A percentile compares a stretch with the other conserved stretches of the same genome.
phyloP scores from a whole-genome alignment of 176 grass and related monocot species.

The Bolboschoenus planiculmis region DNA sequence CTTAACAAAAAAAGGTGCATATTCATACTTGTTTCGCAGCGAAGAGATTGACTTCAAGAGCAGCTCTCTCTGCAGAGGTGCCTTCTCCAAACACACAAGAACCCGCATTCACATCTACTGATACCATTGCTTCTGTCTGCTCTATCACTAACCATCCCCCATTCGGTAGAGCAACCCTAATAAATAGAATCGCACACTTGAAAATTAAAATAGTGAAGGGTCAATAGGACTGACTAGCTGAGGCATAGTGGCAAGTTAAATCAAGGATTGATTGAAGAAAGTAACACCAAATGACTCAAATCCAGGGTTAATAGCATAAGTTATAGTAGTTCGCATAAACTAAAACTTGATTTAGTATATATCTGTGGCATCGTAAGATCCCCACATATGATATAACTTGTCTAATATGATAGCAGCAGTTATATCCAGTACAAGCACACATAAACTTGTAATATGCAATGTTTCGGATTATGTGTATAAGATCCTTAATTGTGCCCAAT shows the following conservation, averaged over 20 bases:
- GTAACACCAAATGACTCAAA: neutral
- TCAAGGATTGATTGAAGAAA: neutral
- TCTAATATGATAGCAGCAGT: neutral
- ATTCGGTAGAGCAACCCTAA: constrained; percentile 67
- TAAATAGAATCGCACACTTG: constrained; percentile 24
- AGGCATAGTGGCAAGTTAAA: neutral
- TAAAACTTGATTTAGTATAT: neutral
- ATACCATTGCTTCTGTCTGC: constrained; percentile 92
- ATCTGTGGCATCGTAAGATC: neutral
- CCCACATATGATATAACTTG: neutral
- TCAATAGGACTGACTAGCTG: neutral
- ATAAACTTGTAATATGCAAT: neutral
- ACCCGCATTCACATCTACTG: constrained; percentile 94
- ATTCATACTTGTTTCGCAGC: constrained; percentile 93
- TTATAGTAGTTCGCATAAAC: neutral
- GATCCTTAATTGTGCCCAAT: neutral
- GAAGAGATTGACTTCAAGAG: constrained; percentile 83
- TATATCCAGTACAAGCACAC: neutral
- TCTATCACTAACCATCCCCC: constrained; percentile 94
- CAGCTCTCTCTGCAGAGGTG: constrained; percentile 69
- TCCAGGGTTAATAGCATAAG: neutral
- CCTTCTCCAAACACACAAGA: constrained; percentile 74
- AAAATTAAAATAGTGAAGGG: neutral
- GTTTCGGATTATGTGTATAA: neutral
- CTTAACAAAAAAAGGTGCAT: constrained; percentile 4